Base-by-base conservation (phyloP, 345 rosid species). In the Rubroshorea leprosula region DNA sequence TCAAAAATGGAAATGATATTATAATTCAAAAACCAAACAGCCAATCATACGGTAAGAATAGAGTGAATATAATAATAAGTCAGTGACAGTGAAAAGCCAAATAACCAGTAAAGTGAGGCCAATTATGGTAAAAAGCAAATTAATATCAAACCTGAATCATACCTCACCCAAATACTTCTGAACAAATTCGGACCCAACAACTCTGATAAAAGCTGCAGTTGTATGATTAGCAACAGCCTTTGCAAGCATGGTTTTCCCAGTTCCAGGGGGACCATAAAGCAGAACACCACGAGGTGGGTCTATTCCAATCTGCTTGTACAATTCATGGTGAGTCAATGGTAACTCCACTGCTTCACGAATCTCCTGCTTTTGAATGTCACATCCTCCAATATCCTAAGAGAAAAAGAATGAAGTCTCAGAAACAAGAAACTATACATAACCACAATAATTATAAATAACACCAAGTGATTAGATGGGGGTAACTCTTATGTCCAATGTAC, bases 331-430 rank as follows among this genome's bases (percentile, higher is more conserved):
- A 49, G 98, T 92, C 22, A 92, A 77, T 12, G 98, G 98, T 60
- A 92, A 73, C 79, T 92, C 98, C 56, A 92, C 98, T 6, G 98
- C 98, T 77, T 92, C 98, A n/a, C 98, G 93, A 70, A 92, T 92
- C 66, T 93, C 99, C 79, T 93, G 99, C 66, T 93, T 93, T 73
- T 93, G 99, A 65, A 89, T 85, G 72, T 92, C 99, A 19, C 99
- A 92, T 51, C 99, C 99, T 72, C 99, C 99, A 71, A 92, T 92
- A 72, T 92, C 99, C 99, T 92, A 49, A 58, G 22, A 67, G 8
- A 54, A 41, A 53, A 13, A 6, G 31, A 49, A 31, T 22, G 55
- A 26, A 49, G 53, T 49, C 35, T 65, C 55, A 51, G 20, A 49
- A 54, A n/a, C 17, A 52, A 58, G 10, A 57, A 59, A 14, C 12